Conservation (phyloP, 345 rosid species). For the Eucalyptus albens region DNA sequence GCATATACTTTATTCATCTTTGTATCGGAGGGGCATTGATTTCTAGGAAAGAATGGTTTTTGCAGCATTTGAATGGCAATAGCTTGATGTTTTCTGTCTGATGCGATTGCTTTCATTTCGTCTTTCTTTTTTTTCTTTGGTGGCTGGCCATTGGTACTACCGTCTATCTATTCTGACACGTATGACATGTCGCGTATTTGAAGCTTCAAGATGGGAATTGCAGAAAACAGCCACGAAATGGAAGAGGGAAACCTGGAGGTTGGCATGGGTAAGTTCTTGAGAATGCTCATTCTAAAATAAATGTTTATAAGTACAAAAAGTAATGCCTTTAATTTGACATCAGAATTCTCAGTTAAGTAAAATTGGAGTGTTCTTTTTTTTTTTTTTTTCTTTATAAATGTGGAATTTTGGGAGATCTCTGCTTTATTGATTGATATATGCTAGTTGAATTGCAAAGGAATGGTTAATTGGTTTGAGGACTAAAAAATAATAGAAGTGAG, state of each 20-base stretch:
- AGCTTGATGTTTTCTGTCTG: background rate
- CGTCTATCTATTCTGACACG: background rate
- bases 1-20: background rate
- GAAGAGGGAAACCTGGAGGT: conserved; percentile 75
- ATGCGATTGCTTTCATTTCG: background rate
- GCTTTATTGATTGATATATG: background rate
- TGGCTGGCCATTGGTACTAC: background rate
- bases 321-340: background rate
- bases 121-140: background rate
- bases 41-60: background rate
- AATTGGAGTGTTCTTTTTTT: background rate
- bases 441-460: background rate
- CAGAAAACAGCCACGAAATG: conserved; percentile 33
- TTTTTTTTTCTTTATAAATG: background rate
- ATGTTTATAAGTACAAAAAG: background rate
- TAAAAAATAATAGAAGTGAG: background rate
- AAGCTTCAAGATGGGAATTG: conserved; percentile 42
- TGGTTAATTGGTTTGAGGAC: background rate
- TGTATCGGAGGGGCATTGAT: background rate
- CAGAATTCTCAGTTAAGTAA: background rate
- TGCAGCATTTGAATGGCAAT: background rate
- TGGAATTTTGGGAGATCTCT: background rate
- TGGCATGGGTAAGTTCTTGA: conserved; percentile 59
- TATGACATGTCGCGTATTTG: background rate
- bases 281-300: background rate